Evolutionary conservation across 176 grass and related monocot genomes (phyloP).

Genomic region (Calamus simplicifolius): DNA sequence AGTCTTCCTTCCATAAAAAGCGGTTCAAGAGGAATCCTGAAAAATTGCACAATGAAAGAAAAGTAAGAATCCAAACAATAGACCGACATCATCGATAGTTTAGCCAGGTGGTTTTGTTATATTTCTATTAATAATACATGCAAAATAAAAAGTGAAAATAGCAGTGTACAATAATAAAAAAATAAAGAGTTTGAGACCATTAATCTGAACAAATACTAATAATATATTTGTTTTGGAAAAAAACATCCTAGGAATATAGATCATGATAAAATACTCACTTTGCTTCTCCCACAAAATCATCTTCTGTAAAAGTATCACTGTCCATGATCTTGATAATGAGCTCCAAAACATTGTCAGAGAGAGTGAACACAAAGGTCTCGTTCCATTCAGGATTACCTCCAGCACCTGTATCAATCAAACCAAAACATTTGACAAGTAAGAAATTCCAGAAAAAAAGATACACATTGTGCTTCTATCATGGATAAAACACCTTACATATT

Average conservation of each 20-base stretch:
- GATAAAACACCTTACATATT: not conserved
- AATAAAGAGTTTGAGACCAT: not conserved
- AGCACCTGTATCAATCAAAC: constrained; percentile 28
- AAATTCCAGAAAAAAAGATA: not conserved
- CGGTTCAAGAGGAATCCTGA: constrained; percentile 49
- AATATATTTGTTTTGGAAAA: too few relatives aligned
- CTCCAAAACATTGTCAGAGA: constrained; percentile 27
- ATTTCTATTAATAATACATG: not conserved
- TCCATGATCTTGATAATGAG: constrained; percentile 81
- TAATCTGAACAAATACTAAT: too few relatives aligned
- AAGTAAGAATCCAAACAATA: not conserved
- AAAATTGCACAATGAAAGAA: constrained; percentile 4
- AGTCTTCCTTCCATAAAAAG: constrained; percentile 53
- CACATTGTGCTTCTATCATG: not conserved
- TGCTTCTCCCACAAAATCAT: constrained; percentile 84
- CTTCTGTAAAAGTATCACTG: constrained; percentile 37
- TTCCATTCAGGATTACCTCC: constrained; percentile 83
- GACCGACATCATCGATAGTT: not conserved
- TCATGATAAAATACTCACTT: constrained; percentile 18
- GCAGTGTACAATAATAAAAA: not conserved
- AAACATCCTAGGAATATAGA: too few relatives aligned
- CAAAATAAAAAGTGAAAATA: not conserved
- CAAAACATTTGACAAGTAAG: not conserved
- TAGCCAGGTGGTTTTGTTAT: too few relatives aligned
- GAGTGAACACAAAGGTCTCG: constrained; percentile 66